phyloP scores from a whole-genome alignment of 2,329 filamentous ascomycete species.

The Alternaria gaisen region DNA sequence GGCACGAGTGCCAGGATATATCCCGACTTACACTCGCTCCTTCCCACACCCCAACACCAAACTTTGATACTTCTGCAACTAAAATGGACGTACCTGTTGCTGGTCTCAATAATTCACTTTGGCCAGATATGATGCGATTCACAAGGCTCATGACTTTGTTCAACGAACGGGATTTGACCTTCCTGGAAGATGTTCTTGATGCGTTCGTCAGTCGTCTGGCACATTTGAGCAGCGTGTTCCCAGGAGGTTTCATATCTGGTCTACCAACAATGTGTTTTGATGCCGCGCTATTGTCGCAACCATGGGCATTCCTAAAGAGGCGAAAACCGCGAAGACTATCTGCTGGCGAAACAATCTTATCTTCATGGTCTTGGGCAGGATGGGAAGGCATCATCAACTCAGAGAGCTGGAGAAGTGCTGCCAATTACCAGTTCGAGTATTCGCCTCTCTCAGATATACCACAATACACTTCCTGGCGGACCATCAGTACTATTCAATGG shows the following conservation, averaged over 20 bases:
- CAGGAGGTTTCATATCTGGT: slow-evolving; percentile 27
- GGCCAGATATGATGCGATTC: background rate
- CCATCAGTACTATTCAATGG: background rate
- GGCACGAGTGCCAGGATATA: slow-evolving; percentile 16
- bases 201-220: slow-evolving; percentile 28
- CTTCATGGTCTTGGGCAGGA: slow-evolving; percentile 26
- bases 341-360: slow-evolving; percentile 2
- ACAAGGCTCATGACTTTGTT: background rate
- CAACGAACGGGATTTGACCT: slow-evolving; percentile 21
- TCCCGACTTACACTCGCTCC: background rate
- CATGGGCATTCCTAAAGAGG: slow-evolving; percentile 15
- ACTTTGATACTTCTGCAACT: background rate
- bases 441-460: background rate
- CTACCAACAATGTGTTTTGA: slow-evolving; percentile 33
- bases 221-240: slow-evolving; percentile 18
- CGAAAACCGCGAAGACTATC: slow-evolving; percentile 3
- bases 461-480: background rate
- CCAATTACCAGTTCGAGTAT: slow-evolving; percentile 19
- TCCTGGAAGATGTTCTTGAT: slow-evolving; percentile 28
- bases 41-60: background rate
- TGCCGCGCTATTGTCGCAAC: slow-evolving; percentile 30
- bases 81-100: background rate
- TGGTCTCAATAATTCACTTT: background rate
- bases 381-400: slow-evolving; percentile 22
- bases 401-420: slow-evolving; percentile 27